These are phyloP conservation scores for Ogataea naganishii DNA, from an alignment of 805 yeast genomes.

Conservation along the genomic window DNA sequence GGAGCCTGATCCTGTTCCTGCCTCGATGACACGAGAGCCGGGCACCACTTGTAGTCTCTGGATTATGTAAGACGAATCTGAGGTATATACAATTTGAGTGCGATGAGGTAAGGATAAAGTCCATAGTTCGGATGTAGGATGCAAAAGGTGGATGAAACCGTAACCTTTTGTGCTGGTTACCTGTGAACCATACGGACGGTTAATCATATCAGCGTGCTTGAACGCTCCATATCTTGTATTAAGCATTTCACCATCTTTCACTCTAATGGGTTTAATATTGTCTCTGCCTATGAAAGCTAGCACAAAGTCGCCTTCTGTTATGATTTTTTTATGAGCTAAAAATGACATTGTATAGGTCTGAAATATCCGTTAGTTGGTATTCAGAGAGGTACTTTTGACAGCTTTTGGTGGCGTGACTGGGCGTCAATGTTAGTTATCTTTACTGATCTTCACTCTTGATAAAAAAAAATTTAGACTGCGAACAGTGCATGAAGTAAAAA, in stretches of 20 bases:
- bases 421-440: too few species aligned
- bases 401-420: too few species aligned
- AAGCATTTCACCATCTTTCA: conserved; percentile 50
- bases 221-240: conserved; percentile 88
- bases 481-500: too few species aligned
- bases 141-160: conserved; percentile 81
- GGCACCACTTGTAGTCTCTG: conserved; percentile 70
- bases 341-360: conserved; percentile 19
- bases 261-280: conserved; percentile 63
- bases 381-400: too few species aligned
- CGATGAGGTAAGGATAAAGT: conserved; percentile 92
- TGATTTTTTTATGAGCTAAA: conserved; percentile 46
- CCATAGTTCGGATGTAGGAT: conserved; percentile 96
- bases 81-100: conserved; percentile 95
- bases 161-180: conserved; percentile 59
- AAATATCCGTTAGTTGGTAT: too few species aligned
- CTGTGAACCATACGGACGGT: conserved; percentile 76
- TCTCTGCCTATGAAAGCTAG: conserved; percentile 80
- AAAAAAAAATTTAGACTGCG: too few species aligned
- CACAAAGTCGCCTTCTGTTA: conserved; percentile 82
- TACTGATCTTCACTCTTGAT: too few species aligned
- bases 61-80: conserved; percentile 85
- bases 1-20: conserved; percentile 97
- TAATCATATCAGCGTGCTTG: conserved; percentile 79
- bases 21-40: conserved; percentile 81